These are phyloP conservation scores for Aspergillus oerlinghausenensis DNA, from an alignment of 2,329 filamentous ascomycete species.

Conservation along the genomic window DNA sequence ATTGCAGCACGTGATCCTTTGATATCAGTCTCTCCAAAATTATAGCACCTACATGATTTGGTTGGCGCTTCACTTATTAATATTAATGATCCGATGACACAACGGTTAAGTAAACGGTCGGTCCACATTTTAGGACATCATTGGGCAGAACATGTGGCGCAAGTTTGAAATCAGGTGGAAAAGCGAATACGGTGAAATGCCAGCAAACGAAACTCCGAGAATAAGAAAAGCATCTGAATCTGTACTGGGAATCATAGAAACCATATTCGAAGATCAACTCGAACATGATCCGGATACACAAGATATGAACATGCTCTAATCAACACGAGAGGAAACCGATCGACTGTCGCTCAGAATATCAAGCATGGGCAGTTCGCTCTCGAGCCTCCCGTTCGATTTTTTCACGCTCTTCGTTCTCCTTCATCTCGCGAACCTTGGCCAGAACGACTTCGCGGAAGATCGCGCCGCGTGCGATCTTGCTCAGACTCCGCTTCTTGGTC, in stretches of 20 bases:
- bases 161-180: background rate
- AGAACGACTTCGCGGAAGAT: slow-evolving; percentile 94
- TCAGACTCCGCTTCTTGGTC: slow-evolving; percentile 50
- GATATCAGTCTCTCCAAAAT: background rate
- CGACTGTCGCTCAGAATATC: slow-evolving; percentile 16
- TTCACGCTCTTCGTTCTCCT: slow-evolving; percentile 74
- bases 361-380: slow-evolving; percentile 31
- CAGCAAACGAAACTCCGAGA: slow-evolving; percentile 1
- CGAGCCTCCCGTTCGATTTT: slow-evolving; percentile 59
- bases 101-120: background rate
- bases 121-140: background rate
- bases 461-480: slow-evolving; percentile 58
- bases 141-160: background rate
- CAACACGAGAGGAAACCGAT: slow-evolving; percentile 2
- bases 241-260: slow-evolving; percentile 29
- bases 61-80: background rate
- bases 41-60: background rate
- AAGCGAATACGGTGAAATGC: background rate
- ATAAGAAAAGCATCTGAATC: slow-evolving; percentile 6
- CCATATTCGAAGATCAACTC: slow-evolving; percentile 24
- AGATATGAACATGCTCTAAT: slow-evolving; percentile 1
- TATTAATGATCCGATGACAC: background rate
- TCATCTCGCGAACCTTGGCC: slow-evolving; percentile 88
- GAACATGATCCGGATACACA: background rate
- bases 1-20: background rate